Evolutionary conservation across 2,329 filamentous ascomycete genomes (phyloP).

Genomic region (Colletotrichum siamense): DNA sequence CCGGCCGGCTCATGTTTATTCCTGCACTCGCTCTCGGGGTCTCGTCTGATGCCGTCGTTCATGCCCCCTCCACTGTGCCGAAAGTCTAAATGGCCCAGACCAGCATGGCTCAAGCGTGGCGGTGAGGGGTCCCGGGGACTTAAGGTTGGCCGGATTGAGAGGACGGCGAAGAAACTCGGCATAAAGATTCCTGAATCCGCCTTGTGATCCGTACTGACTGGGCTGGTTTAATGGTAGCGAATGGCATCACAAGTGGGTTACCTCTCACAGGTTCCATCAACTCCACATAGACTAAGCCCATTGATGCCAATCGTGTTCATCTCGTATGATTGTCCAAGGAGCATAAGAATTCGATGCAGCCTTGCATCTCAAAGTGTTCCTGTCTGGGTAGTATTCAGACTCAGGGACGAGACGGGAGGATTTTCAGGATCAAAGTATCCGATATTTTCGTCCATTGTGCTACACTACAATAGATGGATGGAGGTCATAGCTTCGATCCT

Average conservation of each 20-base stretch:
- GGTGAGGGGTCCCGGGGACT: background rate
- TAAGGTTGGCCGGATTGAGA: background rate
- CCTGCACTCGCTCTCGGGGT: background rate
- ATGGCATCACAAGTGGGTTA: background rate
- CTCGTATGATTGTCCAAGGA: background rate
- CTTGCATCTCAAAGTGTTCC: background rate
- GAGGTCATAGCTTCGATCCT: background rate
- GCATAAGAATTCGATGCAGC: background rate
- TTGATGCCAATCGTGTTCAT: background rate
- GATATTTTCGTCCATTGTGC: background rate
- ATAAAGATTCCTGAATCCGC: background rate
- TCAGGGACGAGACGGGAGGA: background rate
- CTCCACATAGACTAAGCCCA: background rate
- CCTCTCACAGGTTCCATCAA: background rate
- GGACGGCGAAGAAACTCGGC: background rate
- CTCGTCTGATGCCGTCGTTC: constrained; percentile 1
- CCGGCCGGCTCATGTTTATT: background rate
- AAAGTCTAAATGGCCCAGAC: background rate
- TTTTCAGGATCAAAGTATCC: background rate
- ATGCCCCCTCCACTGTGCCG: constrained; percentile 13
- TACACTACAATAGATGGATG: background rate
- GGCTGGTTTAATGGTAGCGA: background rate
- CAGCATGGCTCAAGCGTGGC: background rate
- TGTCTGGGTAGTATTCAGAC: background rate
- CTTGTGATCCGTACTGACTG: background rate